Conservation (phyloP, 169 alveolate genomes). For the Perkinsus chesapeaki region DNA sequence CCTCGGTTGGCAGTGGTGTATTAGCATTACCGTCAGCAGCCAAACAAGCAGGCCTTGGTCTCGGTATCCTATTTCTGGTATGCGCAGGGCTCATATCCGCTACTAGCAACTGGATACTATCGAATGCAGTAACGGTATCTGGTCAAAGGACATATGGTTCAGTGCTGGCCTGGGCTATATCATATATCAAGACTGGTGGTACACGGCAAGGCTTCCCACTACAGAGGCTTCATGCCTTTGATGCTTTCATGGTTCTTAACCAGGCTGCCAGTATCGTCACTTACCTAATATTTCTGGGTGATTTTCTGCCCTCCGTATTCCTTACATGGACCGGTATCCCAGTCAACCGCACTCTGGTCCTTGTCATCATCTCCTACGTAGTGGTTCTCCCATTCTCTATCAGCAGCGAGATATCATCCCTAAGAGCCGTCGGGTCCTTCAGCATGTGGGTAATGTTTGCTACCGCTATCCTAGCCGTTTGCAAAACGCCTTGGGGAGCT, state of each 20-base stretch:
- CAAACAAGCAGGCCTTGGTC: not conserved
- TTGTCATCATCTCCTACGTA: not conserved
- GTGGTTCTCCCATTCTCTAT: not conserved
- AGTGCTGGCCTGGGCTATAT: not conserved
- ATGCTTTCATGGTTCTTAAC: not conserved
- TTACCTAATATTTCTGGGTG: not conserved
- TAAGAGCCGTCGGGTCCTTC: not conserved
- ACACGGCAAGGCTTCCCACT: not conserved
- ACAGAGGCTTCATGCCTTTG: not conserved
- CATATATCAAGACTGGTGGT: not conserved
- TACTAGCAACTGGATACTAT: not conserved
- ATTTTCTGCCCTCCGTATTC: not conserved
- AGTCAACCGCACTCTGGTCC: not conserved
- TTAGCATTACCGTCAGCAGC: not conserved
- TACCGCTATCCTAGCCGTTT: not conserved
- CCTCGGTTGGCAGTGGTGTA: not conserved
- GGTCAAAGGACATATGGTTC: not conserved
- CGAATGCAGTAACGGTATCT: not conserved
- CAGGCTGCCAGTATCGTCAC: not conserved
- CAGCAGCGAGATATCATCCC: not conserved
- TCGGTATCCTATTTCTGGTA: not conserved
- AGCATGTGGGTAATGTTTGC: not conserved
- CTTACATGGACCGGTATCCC: not conserved
- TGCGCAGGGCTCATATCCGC: not conserved
- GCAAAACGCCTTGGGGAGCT: not conserved